Evolutionary conservation across 257 asterid species (phyloP), one percentile per base, ranked within the genome.

Genomic region (Paulownia fortunei): DNA sequence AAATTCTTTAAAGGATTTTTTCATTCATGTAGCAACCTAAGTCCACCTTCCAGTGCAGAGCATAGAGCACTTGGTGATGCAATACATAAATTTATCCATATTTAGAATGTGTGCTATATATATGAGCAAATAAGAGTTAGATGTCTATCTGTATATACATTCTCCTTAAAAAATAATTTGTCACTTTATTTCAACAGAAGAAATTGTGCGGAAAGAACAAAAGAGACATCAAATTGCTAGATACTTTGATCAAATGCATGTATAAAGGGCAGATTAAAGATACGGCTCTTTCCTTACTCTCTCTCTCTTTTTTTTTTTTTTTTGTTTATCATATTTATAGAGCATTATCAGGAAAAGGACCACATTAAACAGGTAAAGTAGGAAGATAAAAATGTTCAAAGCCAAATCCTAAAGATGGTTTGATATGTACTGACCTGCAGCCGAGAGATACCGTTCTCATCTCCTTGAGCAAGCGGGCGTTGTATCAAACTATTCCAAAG

Each of bases 401-500:
- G 24, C 27, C 52, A 23, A 76, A 13, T 13, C 18, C 63, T 19
- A 55, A 42, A n/a, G 56, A 69, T 41, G 44, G 26, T 13, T 60
- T 77, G 32, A 52, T 46, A 56, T 72, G 61, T 24, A 27, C 76
- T 76, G 69, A 90, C 98, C 93, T 93, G 98, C 73, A 94, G 85
- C 74, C 97, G 79, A 10, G 89, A 82, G 69, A 92, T 76, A 27
- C 98, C 97, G 78, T 83, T 92, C 85, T 86, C 84, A 47, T 90
- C 89, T 81, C 98, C 97, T 72, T 73, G 88, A 81, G 84, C 70
- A 76, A 93, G 92, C 30, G 98, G 98, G 3, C 93, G 90, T 36
- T 90, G 89, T 52, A 94, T 89, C 89, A 92, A 82, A 75, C 84
- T 82, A 79, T 76, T 83, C 98, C 98, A 94, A 39, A 87, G 91